phyloP scores from a whole-genome alignment of 768 basidiomycete species.

The Amyloporia xantha region DNA sequence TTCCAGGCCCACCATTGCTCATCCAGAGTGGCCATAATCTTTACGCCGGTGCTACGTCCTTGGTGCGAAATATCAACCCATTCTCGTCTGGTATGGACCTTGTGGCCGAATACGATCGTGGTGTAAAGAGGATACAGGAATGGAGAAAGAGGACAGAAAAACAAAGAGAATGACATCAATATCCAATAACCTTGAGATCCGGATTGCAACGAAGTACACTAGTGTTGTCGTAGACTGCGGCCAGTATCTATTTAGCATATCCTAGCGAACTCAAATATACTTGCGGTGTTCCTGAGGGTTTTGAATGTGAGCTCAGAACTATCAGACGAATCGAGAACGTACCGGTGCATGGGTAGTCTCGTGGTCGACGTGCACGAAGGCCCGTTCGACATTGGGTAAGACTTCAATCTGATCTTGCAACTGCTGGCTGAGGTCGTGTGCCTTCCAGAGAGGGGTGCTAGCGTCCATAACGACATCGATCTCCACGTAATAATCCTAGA shows the following conservation, averaged over 20 bases:
- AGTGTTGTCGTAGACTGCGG: no score
- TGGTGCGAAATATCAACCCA: neutral
- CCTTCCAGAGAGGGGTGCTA: slow-evolving; percentile 82
- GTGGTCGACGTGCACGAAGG: slow-evolving; percentile 94
- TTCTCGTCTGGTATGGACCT: neutral
- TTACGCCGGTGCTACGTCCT: neutral
- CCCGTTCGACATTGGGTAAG: slow-evolving; percentile 84
- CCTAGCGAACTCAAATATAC: slow-evolving; percentile 12
- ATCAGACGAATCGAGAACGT: slow-evolving; percentile 14
- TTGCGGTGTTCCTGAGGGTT: slow-evolving; percentile 39
- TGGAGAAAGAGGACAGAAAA: slow-evolving; percentile 15
- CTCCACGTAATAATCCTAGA: slow-evolving; percentile 94
- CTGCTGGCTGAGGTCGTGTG: slow-evolving; percentile 79
- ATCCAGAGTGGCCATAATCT: neutral
- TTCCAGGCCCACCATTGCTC: neutral
- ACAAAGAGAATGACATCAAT: neutral
- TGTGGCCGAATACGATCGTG: slow-evolving; percentile 29
- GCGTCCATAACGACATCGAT: slow-evolving; percentile 92
- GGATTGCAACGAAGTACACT: neutral
- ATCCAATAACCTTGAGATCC: neutral
- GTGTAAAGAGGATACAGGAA: slow-evolving; percentile 26
- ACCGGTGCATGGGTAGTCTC: slow-evolving; percentile 80
- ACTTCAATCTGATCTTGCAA: slow-evolving; percentile 86
- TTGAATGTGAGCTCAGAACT: slow-evolving; percentile 1
- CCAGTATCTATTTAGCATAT: no score